Percentiles rank a stretch among this genome's conserved stretches.
Conservation (phyloP, 495 filamentous ascomycete species). For the Aspergillus sparsus region DNA sequence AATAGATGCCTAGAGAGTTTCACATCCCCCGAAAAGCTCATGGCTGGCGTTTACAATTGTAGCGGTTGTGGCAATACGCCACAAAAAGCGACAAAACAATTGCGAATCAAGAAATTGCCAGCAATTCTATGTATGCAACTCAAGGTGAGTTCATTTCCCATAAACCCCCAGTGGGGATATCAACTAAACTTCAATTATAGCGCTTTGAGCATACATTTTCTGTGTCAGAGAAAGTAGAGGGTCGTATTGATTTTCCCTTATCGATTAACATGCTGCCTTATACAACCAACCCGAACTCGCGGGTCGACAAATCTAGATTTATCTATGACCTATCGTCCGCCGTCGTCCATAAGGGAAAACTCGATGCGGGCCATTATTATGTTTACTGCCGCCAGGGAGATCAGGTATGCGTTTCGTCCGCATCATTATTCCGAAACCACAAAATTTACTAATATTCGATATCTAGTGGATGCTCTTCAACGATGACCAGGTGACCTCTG, state of each 20-base stretch:
- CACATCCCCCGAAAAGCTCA: constrained; percentile 66
- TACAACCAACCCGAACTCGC: constrained; percentile 60
- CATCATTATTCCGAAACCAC: not conserved
- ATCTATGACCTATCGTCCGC: constrained; percentile 83
- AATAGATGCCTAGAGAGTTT: constrained; percentile 81
- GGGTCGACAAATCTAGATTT: constrained; percentile 51
- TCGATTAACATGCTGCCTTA: constrained; percentile 86
- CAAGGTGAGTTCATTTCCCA: constrained; percentile 58
- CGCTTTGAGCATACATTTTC: constrained; percentile 74
- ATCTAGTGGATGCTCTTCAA: constrained; percentile 86
- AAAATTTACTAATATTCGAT: constrained; percentile 21
- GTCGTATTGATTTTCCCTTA: constrained; percentile 79
- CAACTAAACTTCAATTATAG: constrained; percentile 41
- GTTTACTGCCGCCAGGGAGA: constrained; percentile 79
- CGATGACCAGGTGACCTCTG: constrained; percentile 83
- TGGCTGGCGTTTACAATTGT: constrained; percentile 79
- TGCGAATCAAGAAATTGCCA: constrained; percentile 75
- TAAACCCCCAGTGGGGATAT: constrained; percentile 8
- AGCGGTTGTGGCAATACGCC: constrained; percentile 67
- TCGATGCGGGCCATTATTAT: constrained; percentile 88
- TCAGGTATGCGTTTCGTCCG: constrained; percentile 53
- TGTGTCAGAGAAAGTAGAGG: constrained; percentile 75
- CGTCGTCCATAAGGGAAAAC: constrained; percentile 79
- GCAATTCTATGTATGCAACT: constrained; percentile 89
- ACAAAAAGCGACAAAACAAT: constrained; percentile 74